Evolutionary conservation across 768 basidiomycete genomes (phyloP), one percentile per base, ranked within the genome.

Genomic region (Fibroporia radiculosa): DNA sequence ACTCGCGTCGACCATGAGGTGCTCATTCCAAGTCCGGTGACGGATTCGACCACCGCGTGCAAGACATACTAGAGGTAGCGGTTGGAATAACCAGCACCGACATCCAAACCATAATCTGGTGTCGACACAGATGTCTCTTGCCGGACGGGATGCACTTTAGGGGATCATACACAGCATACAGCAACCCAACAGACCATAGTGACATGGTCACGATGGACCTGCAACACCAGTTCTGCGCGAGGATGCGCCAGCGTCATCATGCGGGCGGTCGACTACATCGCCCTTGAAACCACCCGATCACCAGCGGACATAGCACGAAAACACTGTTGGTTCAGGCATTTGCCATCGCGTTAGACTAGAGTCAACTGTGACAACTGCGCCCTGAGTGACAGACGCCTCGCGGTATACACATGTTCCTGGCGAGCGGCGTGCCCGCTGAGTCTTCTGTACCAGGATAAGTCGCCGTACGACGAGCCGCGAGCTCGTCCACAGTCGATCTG

Each of bases 351-450:
- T n/a, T n/a, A n/a, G n/a, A n/a, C n/a, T n/a, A n/a, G n/a, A n/a
- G n/a, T n/a, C n/a, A n/a, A n/a, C 33, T 34, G 20, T 6, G 13
- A 19, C 33, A 34, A 34, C 33, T 13, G 33, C 5, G 33, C n/a
- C 13, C 20, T 19, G 33, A 31, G 8, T 31, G 29, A 31, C 29
- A 8, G 29, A 5, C 38, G 41, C 41, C 41, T 42, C 41, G 41
- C 41, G 41, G 41, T 32, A 11, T 3, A 42, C 41, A 16, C 41
- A 16, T 42, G 41, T 29, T 31, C n/a, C n/a, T 24, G 39, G 25
- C 25, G 39, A 20, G 41, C 41, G 32, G 41, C 41, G 41, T 42
- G 41, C 28, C 20, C 26, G 41, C 41, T 22, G 24, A 42, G 41
- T n/a, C 32, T 29, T 27, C 41, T 42, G 41, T 16, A 42, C 41